These are phyloP conservation scores for Fusarium siculi DNA, from an alignment of 2,329 filamentous ascomycete genomes.

Conservation along the genomic window DNA sequence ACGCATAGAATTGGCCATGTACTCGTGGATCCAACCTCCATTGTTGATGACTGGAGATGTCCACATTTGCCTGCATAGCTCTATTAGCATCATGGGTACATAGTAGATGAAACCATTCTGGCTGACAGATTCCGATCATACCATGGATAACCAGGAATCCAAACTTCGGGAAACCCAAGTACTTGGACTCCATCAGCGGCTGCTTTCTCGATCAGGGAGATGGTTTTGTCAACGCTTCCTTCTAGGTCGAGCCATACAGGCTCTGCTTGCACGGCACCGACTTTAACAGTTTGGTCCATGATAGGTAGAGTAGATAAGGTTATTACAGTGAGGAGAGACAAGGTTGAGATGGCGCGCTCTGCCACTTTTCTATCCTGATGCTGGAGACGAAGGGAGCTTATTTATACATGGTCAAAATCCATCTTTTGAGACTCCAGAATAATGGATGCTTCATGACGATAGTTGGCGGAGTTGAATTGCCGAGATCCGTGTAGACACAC, in stretches of 20 bases:
- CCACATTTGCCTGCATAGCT: not conserved
- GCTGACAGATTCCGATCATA: not conserved
- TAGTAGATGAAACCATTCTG: not conserved
- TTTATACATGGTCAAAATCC: not conserved
- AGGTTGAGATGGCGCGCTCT: not conserved
- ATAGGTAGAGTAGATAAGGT: fast-evolving
- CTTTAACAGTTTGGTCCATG: not conserved
- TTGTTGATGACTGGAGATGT: not conserved
- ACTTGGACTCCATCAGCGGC: not conserved
- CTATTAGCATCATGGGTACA: not conserved
- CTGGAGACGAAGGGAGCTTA: not conserved
- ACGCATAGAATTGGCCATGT: not conserved
- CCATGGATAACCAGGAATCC: constrained; percentile 5
- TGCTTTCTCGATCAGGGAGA: not conserved
- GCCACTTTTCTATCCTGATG: not conserved
- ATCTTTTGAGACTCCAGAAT: not conserved
- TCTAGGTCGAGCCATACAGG: not conserved
- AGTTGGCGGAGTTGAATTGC: not conserved
- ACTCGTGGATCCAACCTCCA: not conserved
- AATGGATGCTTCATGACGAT: not conserved
- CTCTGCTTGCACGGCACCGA: not conserved
- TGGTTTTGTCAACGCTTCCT: not conserved
- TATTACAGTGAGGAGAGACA: not conserved
- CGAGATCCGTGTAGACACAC: not conserved
- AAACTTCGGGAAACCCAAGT: constrained; percentile 4